Conservation (phyloP, 345 rosid species). For the Citrus hindsii region DNA sequence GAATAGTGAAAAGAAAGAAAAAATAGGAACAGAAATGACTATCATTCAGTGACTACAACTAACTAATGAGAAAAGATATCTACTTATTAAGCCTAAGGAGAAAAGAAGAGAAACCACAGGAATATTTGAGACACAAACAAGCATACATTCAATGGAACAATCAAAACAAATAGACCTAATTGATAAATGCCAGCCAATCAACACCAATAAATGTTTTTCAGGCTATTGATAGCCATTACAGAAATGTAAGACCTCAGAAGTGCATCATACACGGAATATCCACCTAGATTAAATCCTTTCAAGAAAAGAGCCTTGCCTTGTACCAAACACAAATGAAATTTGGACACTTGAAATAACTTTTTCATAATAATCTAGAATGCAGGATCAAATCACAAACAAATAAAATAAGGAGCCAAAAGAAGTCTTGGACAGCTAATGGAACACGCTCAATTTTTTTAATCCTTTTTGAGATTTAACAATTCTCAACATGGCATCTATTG, state of each 20-base stretch:
- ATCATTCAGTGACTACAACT: neutral
- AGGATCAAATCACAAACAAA: neutral
- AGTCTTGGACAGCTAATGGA: neutral
- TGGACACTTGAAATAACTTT: neutral
- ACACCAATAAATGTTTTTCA: neutral
- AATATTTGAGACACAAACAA: neutral
- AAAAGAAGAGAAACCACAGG: neutral
- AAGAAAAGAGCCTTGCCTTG: neutral
- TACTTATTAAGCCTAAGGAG: neutral
- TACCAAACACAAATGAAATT: neutral
- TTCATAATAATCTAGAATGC: neutral
- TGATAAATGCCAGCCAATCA: neutral
- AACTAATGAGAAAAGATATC: neutral
- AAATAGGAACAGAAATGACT: neutral
- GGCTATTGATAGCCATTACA: neutral
- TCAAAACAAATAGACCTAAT: neutral
- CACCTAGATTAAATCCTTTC: neutral
- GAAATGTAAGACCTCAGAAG: neutral
- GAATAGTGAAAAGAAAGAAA: constrained; percentile 11
- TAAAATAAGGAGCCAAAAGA: neutral
- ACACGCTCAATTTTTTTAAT: neutral
- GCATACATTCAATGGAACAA: neutral
- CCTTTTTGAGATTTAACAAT: neutral
- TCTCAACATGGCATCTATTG: neutral
- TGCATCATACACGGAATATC: neutral